Evolutionary conservation across 2,329 filamentous ascomycete genomes (phyloP).

Genomic region (Atkinsonella hypoxylon): DNA sequence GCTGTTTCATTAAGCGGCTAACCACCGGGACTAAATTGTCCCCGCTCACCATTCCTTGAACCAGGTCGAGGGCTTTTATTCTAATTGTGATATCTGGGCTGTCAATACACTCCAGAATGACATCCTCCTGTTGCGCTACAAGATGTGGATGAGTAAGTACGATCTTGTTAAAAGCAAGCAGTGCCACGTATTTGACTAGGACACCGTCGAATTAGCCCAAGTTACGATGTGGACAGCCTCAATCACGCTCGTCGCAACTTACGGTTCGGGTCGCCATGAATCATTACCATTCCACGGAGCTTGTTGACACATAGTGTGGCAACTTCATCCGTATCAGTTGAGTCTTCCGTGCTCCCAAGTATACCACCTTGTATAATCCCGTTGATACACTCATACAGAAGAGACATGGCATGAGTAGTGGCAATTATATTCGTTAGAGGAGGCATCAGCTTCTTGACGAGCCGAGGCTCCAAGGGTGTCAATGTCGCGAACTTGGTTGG

Average conservation of each 20-base stretch:
- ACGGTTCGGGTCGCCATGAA: conserved; percentile 90
- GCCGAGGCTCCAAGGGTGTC: conserved; percentile 80
- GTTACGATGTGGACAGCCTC: not conserved
- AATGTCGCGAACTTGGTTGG: conserved; percentile 71
- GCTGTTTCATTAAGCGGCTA: conserved; percentile 74
- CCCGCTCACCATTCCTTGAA: conserved; percentile 83
- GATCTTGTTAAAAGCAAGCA: conserved; percentile 92
- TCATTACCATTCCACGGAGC: conserved; percentile 83
- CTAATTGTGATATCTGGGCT: conserved; percentile 93
- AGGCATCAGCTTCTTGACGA: conserved; percentile 83
- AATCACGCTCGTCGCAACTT: conserved; percentile 25
- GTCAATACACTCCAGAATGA: conserved; percentile 92
- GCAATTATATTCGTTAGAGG: conserved; percentile 87
- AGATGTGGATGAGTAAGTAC: conserved; percentile 78
- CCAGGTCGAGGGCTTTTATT: conserved; percentile 80
- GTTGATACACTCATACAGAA: conserved; percentile 96
- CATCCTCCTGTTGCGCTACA: conserved; percentile 86
- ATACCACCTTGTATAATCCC: conserved; percentile 97
- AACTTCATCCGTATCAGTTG: conserved; percentile 78
- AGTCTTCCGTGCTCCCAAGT: conserved; percentile 67
- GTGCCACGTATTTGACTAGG: conserved; percentile 87
- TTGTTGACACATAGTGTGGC: conserved; percentile 87
- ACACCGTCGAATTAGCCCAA: conserved; percentile 1
- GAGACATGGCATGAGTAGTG: conserved; percentile 93
- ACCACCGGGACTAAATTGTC: conserved; percentile 80